phyloP scores from a whole-genome alignment of 257 asterid genomes.

The Solanum lycopersicoides region DNA sequence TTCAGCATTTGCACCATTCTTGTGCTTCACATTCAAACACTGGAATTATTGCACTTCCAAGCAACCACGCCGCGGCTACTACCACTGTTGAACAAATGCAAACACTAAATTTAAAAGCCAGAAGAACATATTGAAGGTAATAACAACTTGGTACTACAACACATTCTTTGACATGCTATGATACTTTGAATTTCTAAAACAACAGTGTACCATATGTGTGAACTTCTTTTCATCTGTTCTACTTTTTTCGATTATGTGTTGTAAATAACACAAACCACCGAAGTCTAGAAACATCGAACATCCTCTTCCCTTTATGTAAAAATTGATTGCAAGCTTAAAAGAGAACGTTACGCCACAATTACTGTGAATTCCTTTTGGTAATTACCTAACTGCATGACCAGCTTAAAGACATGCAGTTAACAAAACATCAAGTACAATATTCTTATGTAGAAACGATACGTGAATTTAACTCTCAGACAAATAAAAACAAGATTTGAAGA shows the following conservation, averaged over 20 bases:
- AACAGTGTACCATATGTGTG: neutral
- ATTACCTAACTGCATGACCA: neutral
- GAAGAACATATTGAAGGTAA: neutral
- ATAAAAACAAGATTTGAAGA: neutral
- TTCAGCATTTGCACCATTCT: neutral
- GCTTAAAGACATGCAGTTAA: neutral
- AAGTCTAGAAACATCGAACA: neutral
- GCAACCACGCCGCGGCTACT: neutral
- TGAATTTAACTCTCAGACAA: neutral
- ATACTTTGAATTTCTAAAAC: neutral
- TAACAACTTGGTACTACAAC: neutral
- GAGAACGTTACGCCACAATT: neutral
- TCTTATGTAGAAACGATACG: neutral
- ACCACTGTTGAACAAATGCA: neutral
- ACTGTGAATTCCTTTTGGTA: neutral
- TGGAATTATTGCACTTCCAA: neutral
- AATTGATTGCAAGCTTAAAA: neutral
- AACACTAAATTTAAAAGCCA: neutral
- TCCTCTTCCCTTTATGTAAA: neutral
- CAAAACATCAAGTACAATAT: neutral
- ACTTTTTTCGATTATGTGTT: neutral
- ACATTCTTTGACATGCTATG: neutral
- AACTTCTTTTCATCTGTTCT: too few species aligned
- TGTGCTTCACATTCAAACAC: neutral
- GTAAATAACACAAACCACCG: neutral